Evolutionary conservation across 371 early-diverging fungal genomes (phyloP), one percentile per base, ranked within the genome.

Genomic region (Syncephalastrum monosporum): DNA sequence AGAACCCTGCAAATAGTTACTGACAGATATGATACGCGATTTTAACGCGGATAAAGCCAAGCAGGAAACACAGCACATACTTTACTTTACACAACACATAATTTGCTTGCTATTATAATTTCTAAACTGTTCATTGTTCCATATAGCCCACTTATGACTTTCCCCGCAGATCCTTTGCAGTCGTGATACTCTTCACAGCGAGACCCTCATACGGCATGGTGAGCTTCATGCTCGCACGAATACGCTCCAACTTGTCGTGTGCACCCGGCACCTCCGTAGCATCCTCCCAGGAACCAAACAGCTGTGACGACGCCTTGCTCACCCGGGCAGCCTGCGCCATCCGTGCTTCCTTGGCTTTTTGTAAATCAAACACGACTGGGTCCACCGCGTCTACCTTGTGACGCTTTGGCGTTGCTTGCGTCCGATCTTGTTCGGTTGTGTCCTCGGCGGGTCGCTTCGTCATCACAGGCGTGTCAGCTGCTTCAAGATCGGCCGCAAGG

Each of bases 221-320:
- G 4, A 59, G 46, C 44, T 67, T 74, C 21, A 69, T 38, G 0
- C 67, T 69, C 5, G 67, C 53, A 42, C 69, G 62, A 6, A 78
- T 68, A 16, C 56, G 52, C 42, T 62, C 59, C 13, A 63, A 74
- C 3, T 81, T 59, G 7, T 63, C 63, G 8, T 72, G 24, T 57
- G 65, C 47, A 12, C 38, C 38, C 6, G 38, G 12, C 8, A 33
- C 38, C 10, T 33, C 38, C 49, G 67, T 0, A 66, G 72, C 15
- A 54, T 69, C 44, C 25, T 56, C 47, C 4, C 38, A 19, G 3
- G 58, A 43, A 6, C 82, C 82, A 60, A 85, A 87, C 49, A 87
- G 65, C 6, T 59, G 54, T 15, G 87, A 82, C 12, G 52, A 29
- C 0, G 67, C 59, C 38, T 82, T 76, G 43, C 69, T 62, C 46